Base-by-base conservation (phyloP, 352 stramenopile genomes). In the Phytophthora brassicae region DNA sequence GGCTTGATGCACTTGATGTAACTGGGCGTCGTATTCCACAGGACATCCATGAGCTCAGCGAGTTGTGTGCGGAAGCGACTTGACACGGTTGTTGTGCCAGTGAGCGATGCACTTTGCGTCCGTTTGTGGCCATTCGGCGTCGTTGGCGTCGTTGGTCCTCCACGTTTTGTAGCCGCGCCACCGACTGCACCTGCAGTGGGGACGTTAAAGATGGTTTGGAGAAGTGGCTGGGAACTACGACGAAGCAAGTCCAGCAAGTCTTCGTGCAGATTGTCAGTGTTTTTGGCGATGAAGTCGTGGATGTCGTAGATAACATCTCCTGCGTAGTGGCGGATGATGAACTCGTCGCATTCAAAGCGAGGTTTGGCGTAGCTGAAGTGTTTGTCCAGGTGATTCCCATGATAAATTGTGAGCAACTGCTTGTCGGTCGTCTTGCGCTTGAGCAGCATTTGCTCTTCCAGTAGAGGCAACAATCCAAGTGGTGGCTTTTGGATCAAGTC, bases 1-100 rank as follows among this genome's bases (percentile, higher is more conserved):
- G 94, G 94, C 73, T 98, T 98, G 70, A 98, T 96, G 56, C 92
- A 98, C 60, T 97, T 94, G 65, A 98, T 93, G 64, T 98, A 98
- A 35, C 93, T 92, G 6, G 91, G 90, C n/a, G 90, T 90, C 42
- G 92, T 98, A 35, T 70, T 74, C 70, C 77, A 85, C 11, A 97
- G 57, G 29, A 94, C 82, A 6, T 91, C 80, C 84, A 94, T 94
- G 33, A 97, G 68, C 22, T 92, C 84, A 0, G 66, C 46, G 4
- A 97, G 52, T 51, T 97, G 89, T n/a, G 74, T 86, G 8, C 82
- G 77, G 54, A 92, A 92, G 11, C 78, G 78, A 71, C 80, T 92
- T 6, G 82, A 82, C 6, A 90, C 82, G 0, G 80, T 92, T 17
- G 72, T 83, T 0, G 82, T 81, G 4, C 82, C 80, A 0, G 82